phyloP scores from a whole-genome alignment of 768 basidiomycete species.

The Lactarius pseudohatsudake region DNA sequence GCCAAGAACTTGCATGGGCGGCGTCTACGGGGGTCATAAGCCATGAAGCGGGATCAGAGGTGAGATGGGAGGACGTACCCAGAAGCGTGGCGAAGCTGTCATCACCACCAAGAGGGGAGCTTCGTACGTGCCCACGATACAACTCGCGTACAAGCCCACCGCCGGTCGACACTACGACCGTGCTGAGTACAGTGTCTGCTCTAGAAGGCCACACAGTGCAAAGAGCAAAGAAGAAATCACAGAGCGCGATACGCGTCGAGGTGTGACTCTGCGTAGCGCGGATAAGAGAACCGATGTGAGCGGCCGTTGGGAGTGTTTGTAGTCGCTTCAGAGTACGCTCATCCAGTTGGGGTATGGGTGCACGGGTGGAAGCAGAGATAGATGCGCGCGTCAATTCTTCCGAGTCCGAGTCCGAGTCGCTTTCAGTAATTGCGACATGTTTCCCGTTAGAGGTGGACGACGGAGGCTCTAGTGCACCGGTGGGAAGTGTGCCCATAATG shows the following conservation, averaged over 20 bases:
- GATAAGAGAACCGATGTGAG: slow-evolving; percentile 59
- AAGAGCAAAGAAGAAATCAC: slow-evolving; percentile 58
- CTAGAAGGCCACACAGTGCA: slow-evolving; percentile 58
- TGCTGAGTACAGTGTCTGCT: slow-evolving; percentile 57
- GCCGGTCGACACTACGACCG: slow-evolving; percentile 50
- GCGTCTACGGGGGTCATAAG: slow-evolving; percentile 40
- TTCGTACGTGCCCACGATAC: slow-evolving; percentile 65
- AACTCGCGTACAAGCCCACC: slow-evolving; percentile 72
- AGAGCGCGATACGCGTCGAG: slow-evolving; percentile 46
- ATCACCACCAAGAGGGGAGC: slow-evolving; percentile 61
- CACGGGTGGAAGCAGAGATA: slow-evolving; percentile 34
- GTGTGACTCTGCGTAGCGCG: slow-evolving; percentile 42
- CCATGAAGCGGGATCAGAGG: not conserved
- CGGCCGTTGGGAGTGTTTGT: slow-evolving; percentile 49
- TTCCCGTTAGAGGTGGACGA: slow-evolving; percentile 18
- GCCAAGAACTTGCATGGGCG: slow-evolving; percentile 51
- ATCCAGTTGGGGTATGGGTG: slow-evolving; percentile 49
- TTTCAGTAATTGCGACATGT: slow-evolving; percentile 20
- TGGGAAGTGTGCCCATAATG: slow-evolving; percentile 55
- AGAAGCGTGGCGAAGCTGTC: slow-evolving; percentile 40
- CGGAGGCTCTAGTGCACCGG: slow-evolving; percentile 50
- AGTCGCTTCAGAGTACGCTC: slow-evolving; percentile 62
- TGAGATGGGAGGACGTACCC: slow-evolving; percentile 37
- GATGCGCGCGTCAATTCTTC: slow-evolving; percentile 40
- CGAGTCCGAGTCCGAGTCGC: slow-evolving; percentile 33